A percentile compares a stretch with the other conserved stretches of the same genome.
These are phyloP conservation scores for Orbilia javanica DNA, from an alignment of 2,329 filamentous ascomycete species.

Conservation along the genomic window DNA sequence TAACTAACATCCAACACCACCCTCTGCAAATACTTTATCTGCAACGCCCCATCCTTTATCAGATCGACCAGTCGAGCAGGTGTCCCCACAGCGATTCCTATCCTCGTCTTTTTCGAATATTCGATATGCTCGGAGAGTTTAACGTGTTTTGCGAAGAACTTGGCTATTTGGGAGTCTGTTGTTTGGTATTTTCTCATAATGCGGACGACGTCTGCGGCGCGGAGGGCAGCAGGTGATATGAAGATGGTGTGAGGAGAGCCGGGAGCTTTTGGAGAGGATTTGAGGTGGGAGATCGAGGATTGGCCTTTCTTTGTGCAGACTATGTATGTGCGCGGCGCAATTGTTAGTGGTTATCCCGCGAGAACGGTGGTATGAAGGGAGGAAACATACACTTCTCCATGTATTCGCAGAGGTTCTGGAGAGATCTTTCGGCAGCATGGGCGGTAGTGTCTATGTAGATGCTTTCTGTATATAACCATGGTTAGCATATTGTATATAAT, in stretches of 20 bases:
- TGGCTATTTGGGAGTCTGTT: conserved; percentile 82
- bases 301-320: conserved; percentile 63
- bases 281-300: conserved; percentile 63
- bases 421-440: conserved; percentile 75
- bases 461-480: conserved; percentile 69
- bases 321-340: no score
- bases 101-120: conserved; percentile 77
- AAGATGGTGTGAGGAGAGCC: conserved; percentile 88
- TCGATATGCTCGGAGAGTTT: conserved; percentile 88
- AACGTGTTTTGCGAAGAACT: conserved; percentile 98
- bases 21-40: conserved; percentile 77
- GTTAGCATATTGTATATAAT: not conserved
- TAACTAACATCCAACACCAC: conserved; percentile 92
- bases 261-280: conserved; percentile 57
- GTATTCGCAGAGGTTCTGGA: conserved; percentile 82
- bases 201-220: conserved; percentile 85
- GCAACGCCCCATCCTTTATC: conserved; percentile 83
- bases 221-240: conserved; percentile 83
- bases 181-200: conserved; percentile 81
- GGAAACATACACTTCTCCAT: conserved; percentile 72
- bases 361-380: not conserved
- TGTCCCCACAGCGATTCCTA: conserved; percentile 90
- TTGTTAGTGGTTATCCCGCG: not conserved
- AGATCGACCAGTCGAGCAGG: conserved; percentile 85
- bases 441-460: conserved; percentile 83